phyloP scores from a whole-genome alignment of 1,284 basidiomycete species.

The Inonotus hispidus region DNA sequence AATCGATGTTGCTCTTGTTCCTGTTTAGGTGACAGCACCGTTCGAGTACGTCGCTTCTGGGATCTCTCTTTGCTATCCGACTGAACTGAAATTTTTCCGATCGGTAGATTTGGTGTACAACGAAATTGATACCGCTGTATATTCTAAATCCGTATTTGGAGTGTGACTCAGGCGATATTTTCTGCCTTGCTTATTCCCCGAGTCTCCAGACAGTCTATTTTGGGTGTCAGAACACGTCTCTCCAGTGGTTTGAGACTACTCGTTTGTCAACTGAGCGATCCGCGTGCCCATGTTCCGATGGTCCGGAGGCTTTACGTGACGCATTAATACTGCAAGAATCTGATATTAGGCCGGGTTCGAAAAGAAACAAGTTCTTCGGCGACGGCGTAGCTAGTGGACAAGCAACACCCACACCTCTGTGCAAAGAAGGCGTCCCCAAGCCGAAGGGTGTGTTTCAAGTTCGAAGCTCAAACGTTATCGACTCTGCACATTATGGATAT shows the following conservation, averaged over 20 bases:
- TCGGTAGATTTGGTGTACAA: constrained; percentile 79
- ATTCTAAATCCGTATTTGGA: constrained; percentile 82
- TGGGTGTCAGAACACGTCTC: constrained; percentile 86
- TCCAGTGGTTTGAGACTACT: constrained; percentile 78
- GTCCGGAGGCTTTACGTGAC: constrained; percentile 1
- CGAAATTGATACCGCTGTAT: constrained; percentile 65
- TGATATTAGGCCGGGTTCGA: constrained; percentile 30
- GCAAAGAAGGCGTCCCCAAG: constrained; percentile 27
- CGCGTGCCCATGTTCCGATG: neutral
- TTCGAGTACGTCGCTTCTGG: constrained; percentile 63
- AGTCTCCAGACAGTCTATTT: constrained; percentile 72
- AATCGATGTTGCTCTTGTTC: constrained; percentile 1
- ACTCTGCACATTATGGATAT: constrained; percentile 92
- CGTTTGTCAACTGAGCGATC: constrained; percentile 17
- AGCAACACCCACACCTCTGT: constrained; percentile 14
- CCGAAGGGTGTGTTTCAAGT: constrained; percentile 44
- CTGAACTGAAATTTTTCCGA: constrained; percentile 10
- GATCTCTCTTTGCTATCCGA: no score
- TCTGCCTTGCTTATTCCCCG: constrained; percentile 80
- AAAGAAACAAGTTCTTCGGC: constrained; percentile 77
- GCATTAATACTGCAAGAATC: constrained; percentile 5
- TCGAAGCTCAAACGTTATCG: constrained; percentile 63
- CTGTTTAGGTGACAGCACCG: constrained; percentile 71
- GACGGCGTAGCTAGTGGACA: constrained; percentile 20
- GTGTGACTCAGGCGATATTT: constrained; percentile 84